These are phyloP conservation scores for Colletotrichum higginsianum DNA, from an alignment of 2,329 filamentous ascomycete species.

Conservation along the genomic window DNA sequence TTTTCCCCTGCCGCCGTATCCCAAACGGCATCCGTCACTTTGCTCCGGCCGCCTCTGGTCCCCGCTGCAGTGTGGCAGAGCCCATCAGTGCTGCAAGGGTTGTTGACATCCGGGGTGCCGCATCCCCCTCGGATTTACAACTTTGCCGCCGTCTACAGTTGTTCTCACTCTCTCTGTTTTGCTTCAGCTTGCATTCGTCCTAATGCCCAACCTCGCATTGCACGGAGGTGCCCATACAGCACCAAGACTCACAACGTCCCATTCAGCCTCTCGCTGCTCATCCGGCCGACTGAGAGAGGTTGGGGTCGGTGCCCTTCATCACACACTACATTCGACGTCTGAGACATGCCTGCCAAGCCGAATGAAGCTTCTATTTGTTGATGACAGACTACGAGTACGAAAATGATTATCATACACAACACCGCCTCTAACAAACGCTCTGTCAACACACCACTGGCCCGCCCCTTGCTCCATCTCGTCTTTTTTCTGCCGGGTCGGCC, in stretches of 20 bases:
- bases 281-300: conserved; percentile 2
- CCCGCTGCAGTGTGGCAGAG: conserved; percentile 22
- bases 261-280: conserved; percentile 6
- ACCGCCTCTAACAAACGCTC: not conserved
- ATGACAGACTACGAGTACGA: conserved; percentile 1
- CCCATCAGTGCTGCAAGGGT: conserved; percentile 1
- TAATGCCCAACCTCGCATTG: not conserved
- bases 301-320: conserved; percentile 18
- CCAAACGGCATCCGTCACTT: conserved; percentile 18
- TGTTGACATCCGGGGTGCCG: not conserved
- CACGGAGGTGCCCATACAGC: not conserved
- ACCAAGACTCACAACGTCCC: not conserved
- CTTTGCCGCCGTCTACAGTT: not conserved
- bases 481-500: conserved; percentile 7
- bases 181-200: conserved; percentile 4
- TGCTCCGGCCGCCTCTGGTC: conserved; percentile 11
- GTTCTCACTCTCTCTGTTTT: no score
- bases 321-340: conserved; percentile 27
- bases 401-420: no score
- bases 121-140: conserved; percentile 13
- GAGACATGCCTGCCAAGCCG: conserved; percentile 36
- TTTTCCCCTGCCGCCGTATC: not conserved
- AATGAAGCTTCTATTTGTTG: conserved; percentile 6
- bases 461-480: not conserved
- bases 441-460: not conserved